phyloP scores from a whole-genome alignment of 2,329 filamentous ascomycete species.

The Colletotrichum gigasporum region DNA sequence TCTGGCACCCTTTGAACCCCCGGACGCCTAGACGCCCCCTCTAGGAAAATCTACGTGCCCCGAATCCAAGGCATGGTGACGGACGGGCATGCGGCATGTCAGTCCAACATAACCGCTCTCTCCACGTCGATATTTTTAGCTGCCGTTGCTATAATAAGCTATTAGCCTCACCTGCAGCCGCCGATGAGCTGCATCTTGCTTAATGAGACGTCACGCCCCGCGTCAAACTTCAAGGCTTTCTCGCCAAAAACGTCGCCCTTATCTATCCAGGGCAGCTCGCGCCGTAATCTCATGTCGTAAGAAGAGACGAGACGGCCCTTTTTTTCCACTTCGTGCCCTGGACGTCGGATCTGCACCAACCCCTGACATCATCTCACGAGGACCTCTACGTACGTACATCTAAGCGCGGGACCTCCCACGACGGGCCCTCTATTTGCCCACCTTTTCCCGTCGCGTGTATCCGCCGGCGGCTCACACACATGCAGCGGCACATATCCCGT shows the following conservation, averaged over 20 bases:
- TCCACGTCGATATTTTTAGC: constrained; percentile 43
- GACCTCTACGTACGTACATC: not conserved
- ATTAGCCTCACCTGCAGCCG: constrained; percentile 47
- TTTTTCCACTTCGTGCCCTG: not conserved
- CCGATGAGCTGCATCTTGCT: constrained; percentile 43
- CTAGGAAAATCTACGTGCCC: not conserved
- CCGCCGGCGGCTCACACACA: not conserved
- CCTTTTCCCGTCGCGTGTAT: not conserved
- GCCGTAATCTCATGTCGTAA: not conserved
- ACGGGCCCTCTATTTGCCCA: not conserved
- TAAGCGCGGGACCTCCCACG: constrained; percentile 11
- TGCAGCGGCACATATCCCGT: not conserved
- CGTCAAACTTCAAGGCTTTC: not conserved
- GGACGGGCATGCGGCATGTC: constrained; percentile 1
- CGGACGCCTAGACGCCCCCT: not conserved
- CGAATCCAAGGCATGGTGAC: not conserved
- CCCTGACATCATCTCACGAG: constrained; percentile 15
- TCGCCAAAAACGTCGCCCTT: not conserved
- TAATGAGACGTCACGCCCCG: constrained; percentile 42
- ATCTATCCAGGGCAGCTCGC: constrained; percentile 6
- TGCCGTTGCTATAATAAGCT: constrained; percentile 47
- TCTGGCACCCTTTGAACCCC: not conserved
- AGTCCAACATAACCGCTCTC: constrained; percentile 12
- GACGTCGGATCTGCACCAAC: not conserved
- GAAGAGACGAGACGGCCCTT: not conserved